phyloP scores from a whole-genome alignment of 202 grass and related monocot species.

The Setaria italica region DNA sequence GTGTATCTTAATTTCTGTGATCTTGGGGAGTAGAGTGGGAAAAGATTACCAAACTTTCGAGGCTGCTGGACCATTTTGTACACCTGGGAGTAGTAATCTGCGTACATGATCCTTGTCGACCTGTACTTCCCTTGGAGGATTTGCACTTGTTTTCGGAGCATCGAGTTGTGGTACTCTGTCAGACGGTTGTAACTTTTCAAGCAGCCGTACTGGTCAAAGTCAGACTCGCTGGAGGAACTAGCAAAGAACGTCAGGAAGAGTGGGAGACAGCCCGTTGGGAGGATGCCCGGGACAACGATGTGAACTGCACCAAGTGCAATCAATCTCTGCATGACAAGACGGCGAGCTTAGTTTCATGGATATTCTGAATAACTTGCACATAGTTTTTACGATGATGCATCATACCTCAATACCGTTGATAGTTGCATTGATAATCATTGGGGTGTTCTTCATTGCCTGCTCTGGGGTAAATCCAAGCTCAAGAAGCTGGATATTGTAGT shows the following conservation, averaged over 20 bases:
- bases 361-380: not conserved
- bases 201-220: conserved; percentile 51
- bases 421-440: conserved; percentile 37
- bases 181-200: conserved; percentile 60
- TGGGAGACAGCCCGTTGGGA: conserved; percentile 72
- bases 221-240: not conserved
- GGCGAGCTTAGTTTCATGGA: not conserved
- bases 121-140: conserved; percentile 39
- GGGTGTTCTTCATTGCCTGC: conserved; percentile 33
- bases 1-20: too few relatives aligned
- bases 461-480: not conserved
- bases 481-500: conserved; percentile 55
- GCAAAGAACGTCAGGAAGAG: conserved; percentile 40
- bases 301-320: conserved; percentile 48
- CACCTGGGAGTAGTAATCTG: conserved; percentile 41
- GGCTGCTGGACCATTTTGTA: conserved; percentile 48
- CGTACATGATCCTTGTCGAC: conserved; percentile 57
- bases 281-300: conserved; percentile 63
- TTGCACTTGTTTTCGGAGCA: conserved; percentile 34
- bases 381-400: not conserved
- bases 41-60: conserved; percentile 45
- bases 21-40: not conserved
- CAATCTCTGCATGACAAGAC: conserved; percentile 32
- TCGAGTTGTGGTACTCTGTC: conserved; percentile 55
- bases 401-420: conserved; percentile 33